Evolutionary conservation across 2,329 filamentous ascomycete genomes (phyloP), one percentile per base, ranked within the genome.

Genomic region (Alternaria ethzedia): DNA sequence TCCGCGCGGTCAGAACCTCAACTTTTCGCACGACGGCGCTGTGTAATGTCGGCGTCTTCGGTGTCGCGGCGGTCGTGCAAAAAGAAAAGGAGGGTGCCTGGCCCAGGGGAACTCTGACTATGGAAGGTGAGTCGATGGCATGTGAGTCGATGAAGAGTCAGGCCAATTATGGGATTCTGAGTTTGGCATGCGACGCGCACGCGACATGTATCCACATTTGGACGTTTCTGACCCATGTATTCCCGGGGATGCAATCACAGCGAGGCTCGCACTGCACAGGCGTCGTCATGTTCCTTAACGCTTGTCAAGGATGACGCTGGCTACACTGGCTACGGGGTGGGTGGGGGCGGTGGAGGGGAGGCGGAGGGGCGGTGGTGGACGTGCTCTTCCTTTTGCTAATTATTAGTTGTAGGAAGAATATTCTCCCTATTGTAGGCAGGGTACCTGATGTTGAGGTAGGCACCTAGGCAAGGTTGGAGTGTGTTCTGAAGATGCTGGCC

Each of bases 281-380:
- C 70, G 70, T 74, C 72, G 70, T 74, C 67, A 73, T 72, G 65
- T 64, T 63, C 54, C 50, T 54, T 49, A 36, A 55, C 41, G 41
- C 41, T 54, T 62, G 66, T 54, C 68, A 63, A 51, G 49, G 66
- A 64, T 64, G 51, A 49, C 41, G 20, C 25, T 25, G 49, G 28
- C 47, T 50, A 21, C 21, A 21, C 21, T 21, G 21, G 21, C 21
- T 21, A 26, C 25, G 25, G 25, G 25, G 25, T 26, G 25, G 25
- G 25, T 26, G 25, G 25, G 25, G 25, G 25, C 25, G 25, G 25
- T 4, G 25, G 25, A 10, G 9, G 25, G 25, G 25, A 26, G 8
- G 25, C 25, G 25, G 25, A 26, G 25, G 25, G 25, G 25, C 25
- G 25, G 25, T 26, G 25, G 25, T 26, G 25, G 25, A 26, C 3